A percentile compares a stretch with the other conserved stretches of the same genome.
These are phyloP conservation scores for Rhodotorula glutinis DNA, from an alignment of 1,284 basidiomycete species.

Conservation along the genomic window DNA sequence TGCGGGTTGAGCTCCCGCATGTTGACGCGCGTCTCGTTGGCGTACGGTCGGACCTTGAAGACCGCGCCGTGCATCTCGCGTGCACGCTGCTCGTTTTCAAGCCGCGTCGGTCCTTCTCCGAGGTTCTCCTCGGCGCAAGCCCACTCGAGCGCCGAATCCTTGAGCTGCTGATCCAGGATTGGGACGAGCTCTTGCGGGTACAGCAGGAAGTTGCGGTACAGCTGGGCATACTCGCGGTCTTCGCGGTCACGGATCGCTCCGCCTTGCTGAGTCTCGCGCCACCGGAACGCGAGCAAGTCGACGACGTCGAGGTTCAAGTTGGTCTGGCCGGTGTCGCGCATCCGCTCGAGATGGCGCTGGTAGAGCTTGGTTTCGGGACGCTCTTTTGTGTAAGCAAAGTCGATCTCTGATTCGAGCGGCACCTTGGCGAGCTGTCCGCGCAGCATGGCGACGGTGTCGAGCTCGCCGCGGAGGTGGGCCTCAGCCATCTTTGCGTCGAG, in stretches of 20 bases:
- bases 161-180: slow-evolving; percentile 92
- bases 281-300: slow-evolving; percentile 85
- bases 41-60: slow-evolving; percentile 90
- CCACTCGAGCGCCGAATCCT: slow-evolving; percentile 57
- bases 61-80: slow-evolving; percentile 72
- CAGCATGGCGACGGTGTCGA: slow-evolving; percentile 24
- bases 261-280: slow-evolving; percentile 66
- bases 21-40: slow-evolving; percentile 68
- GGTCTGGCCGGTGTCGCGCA: slow-evolving; percentile 86
- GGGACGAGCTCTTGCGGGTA: slow-evolving; percentile 97
- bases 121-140: slow-evolving; percentile 36
- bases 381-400: slow-evolving; percentile 38
- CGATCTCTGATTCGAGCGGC: slow-evolving; percentile 21
- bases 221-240: slow-evolving; percentile 53
- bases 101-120: slow-evolving; percentile 18
- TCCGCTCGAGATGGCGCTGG: slow-evolving; percentile 74
- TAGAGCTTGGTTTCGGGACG: slow-evolving; percentile 58
- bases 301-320: slow-evolving; percentile 86
- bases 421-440: slow-evolving; percentile 19
- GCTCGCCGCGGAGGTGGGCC: slow-evolving; percentile 18
- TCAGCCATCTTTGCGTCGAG: slow-evolving; percentile 13
- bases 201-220: slow-evolving; percentile 59
- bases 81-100: slow-evolving; percentile 35
- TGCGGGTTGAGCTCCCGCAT: slow-evolving; percentile 88
- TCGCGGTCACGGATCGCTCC: slow-evolving; percentile 47